Evolutionary conservation across 2,329 filamentous ascomycete genomes (phyloP).

Genomic region (Stagonosporopsis cucurbitacearum): DNA sequence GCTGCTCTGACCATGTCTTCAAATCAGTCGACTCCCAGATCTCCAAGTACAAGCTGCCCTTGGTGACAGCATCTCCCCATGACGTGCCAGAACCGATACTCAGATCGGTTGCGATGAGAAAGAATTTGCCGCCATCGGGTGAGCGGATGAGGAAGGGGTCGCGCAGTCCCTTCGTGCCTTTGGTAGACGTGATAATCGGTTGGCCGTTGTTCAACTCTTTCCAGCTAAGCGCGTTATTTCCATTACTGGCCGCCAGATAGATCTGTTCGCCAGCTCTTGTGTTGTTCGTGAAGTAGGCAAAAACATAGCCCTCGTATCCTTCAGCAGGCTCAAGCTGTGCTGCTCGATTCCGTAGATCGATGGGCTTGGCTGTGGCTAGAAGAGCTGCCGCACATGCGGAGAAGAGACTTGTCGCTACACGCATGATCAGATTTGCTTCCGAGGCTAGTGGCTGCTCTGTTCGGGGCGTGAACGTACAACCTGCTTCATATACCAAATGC

Average conservation of each 20-base stretch:
- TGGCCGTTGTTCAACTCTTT: conserved; percentile 57
- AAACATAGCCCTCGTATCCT: conserved; percentile 60
- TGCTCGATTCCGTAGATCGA: conserved; percentile 40
- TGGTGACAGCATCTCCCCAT: conserved; percentile 57
- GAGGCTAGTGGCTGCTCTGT: neutral
- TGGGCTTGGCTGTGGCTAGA: conserved; percentile 1
- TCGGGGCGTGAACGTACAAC: neutral
- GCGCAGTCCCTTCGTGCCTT: conserved; percentile 59
- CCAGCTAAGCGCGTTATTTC: conserved; percentile 61
- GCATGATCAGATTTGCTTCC: neutral
- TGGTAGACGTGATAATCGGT: conserved; percentile 54
- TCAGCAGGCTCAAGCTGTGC: conserved; percentile 45
- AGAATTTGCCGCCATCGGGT: conserved; percentile 59
- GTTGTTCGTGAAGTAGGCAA: conserved; percentile 60
- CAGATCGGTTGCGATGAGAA: conserved; percentile 60
- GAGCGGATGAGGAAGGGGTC: conserved; percentile 63
- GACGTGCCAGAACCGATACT: conserved; percentile 62
- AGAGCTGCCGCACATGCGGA: conserved; percentile 8
- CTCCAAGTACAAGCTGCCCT: conserved; percentile 59
- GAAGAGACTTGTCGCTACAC: conserved; percentile 5
- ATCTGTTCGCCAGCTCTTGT: conserved; percentile 58
- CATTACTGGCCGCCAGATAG: conserved; percentile 59
- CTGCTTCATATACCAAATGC: conserved; percentile 9
- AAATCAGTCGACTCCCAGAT: conserved; percentile 62
- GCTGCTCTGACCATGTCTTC: conserved; percentile 59